Base-by-base conservation (phyloP, 805 yeast genomes). In the Wickerhamomyces ciferrii region DNA sequence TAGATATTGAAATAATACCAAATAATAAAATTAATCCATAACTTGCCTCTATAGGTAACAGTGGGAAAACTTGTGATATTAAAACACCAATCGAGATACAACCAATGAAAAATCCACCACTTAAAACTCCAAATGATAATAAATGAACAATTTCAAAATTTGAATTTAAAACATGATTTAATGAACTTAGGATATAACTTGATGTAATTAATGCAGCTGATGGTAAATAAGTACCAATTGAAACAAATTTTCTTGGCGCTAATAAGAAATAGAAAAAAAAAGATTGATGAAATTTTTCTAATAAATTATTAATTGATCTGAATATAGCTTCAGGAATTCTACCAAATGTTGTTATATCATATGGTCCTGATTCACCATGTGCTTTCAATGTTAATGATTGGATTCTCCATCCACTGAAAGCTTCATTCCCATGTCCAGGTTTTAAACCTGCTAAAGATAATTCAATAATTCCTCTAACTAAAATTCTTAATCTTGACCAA, bases 251-350 rank as follows among this genome's bases (percentile, higher is more conserved):
- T 47, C 75, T 69, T 21, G 97, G 95, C 0, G 88, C 78, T 43
- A 94, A 65, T 67, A 94, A 63, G 53, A 92, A 73, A 67, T 92
- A 94, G 61, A 91, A 94, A 72, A 94, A 94, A 59, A 90, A 94
- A 1, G 97, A 88, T 66, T 94, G 99, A 66, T 94, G 99, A 66
- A 92, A 92, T 62, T 92, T 95, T 63, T 94, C 99, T 35, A 92
- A 71, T 54, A 94, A 72, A 62, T 94, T 94, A 68, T 94, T 94
- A 34, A 94, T 86, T 0, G 96, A 83, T 50, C 99, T 77, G 60
- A 91, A 83, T 9, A 85, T 71, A 2, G 95, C 88, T 66, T 94
- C 99, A 18, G 89, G 78, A 3, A 92, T 75, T 61, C 98, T 78
- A 5, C 98, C 99, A 62, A 86, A 84, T 23, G 94, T 89, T 1